Base-by-base conservation (phyloP, 108 stramenopile genomes). In the Skeletonema costatum region DNA sequence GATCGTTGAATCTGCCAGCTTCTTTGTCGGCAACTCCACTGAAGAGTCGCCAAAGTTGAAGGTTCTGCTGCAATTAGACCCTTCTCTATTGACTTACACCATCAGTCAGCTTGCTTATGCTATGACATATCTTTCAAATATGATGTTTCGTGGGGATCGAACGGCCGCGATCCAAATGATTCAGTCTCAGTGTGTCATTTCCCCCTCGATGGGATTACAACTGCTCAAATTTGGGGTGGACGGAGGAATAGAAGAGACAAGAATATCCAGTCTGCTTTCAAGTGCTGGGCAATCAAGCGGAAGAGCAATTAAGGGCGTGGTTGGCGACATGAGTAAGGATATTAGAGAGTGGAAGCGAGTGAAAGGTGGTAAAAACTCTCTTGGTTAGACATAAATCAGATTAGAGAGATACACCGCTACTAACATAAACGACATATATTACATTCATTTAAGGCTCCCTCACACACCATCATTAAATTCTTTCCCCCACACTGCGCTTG, bases 401-500 rank as follows among this genome's bases (percentile, higher is more conserved):
- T 1, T 4, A 35, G 5, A 4, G 33, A 35, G 5, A 4, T 1
- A 35, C 33, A 35, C 39, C 6, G 4, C 6, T 36, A 36, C 35
- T 36, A 36, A 46, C 16, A 46, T n/a, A 46, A 46, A 46, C 44
- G 44, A 46, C 44, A 46, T 46, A 46, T 46, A 46, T n/a, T 46
- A 46, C 44, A 46, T n/a, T 46, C 39, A 41, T 41, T 41, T 12
- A 1, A 11, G 10, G 11, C 8, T 16, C 14, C 31, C 16, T 90
- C 73, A 92, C n/a, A 90, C 89, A 72, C 85, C 78, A 58, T 70
- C 64, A 78, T 87, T 88, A 70, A 96, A 96, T 16, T 82, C 77
- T 51, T 86, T 86, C 44, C 88, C 86, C 35, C 87, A 88, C 65
- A 87, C 87, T 3, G 81, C 79, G 14, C 62, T 70, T 11, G 95